phyloP scores from a whole-genome alignment of 495 filamentous ascomycete genomes.

The Lasiosphaeria ovina region DNA sequence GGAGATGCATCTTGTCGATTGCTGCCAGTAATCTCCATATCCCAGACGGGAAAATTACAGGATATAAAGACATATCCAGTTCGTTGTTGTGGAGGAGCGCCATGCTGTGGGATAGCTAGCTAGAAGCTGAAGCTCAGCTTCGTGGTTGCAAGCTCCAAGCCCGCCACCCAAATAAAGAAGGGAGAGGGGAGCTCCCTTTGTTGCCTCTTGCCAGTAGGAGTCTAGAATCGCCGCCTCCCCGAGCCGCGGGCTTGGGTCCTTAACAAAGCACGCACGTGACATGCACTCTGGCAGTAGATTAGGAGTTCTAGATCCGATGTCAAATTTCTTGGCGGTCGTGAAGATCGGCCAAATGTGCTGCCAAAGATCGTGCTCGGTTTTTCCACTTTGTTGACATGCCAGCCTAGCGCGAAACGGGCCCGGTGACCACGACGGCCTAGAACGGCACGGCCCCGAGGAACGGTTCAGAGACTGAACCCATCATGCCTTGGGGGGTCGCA shows the following conservation, averaged over 20 bases:
- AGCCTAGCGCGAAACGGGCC: background rate
- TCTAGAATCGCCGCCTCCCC: background rate
- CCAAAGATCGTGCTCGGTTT: background rate
- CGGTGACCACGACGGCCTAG: background rate
- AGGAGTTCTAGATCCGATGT: no score
- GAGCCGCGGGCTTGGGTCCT: background rate
- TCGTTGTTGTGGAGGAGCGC: no score
- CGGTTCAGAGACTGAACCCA: conserved; percentile 61
- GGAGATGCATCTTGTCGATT: background rate
- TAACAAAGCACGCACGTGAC: background rate
- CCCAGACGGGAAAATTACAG: background rate
- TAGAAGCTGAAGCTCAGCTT: no score
- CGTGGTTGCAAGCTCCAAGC: no score
- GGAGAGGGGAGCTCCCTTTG: background rate
- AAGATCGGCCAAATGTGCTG: no score
- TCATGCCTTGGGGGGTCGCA: conserved; percentile 66
- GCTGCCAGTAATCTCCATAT: background rate
- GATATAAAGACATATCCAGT: no score
- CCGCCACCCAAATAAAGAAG: no score
- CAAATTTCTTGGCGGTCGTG: no score
- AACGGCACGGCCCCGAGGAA: background rate
- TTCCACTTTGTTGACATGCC: background rate
- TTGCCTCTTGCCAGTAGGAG: background rate
- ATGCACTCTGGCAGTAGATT: no score
- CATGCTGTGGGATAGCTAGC: no score